Base-by-base conservation (phyloP, 2,329 filamentous ascomycete genomes). In the Penicillium sp. region DNA sequence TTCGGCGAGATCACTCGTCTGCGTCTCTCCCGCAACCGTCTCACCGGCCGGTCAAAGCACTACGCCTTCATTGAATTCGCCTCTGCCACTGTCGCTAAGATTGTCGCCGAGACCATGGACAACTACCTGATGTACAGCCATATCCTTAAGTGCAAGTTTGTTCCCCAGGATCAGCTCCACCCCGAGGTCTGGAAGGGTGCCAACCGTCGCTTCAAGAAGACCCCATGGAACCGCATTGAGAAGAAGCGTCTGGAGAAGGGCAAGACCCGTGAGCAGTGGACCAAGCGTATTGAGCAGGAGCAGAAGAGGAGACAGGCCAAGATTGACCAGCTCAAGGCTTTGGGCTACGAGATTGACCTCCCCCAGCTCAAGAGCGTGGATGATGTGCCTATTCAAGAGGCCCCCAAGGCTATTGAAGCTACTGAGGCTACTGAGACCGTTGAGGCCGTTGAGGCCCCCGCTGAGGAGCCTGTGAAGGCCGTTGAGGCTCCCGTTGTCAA, bases 121-220 rank as follows among this genome's bases (percentile, higher is more conserved):
- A 96, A 93, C 78, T 99, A 99, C 77, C 86, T 98, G 39, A 84
- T 99, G 71, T 98, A 96, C 74, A 91, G 91, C 6, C 93, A 97
- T 74, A 90, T 98, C 60, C 82, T 99, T 66, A 93, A 96, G 76
- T 93, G 93, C 76, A 90, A 91, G 72, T 80, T 87, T 24, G 84
- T 97, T 4, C 86, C 90, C 4, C 79, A 86, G 56, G 90, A 90
- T 59, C 87, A 93, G 71, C 80, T 96, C 44, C 91, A 96, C 72
- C 83, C 87, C 24, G 83, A 91, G 60, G 80, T 97, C 52, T 98
- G 92, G 86, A 92, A 95, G 78, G 92, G 92, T 37, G 91, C 92
- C 68, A 93, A 96, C 76, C 87, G 86, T 69, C 89, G 93, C 55
- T 97, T 95, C 83, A 96, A 96, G 82, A 83, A 84, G 61, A 87